Conservation (phyloP, 139 green algal species). For the Micromonas commoda region DNA sequence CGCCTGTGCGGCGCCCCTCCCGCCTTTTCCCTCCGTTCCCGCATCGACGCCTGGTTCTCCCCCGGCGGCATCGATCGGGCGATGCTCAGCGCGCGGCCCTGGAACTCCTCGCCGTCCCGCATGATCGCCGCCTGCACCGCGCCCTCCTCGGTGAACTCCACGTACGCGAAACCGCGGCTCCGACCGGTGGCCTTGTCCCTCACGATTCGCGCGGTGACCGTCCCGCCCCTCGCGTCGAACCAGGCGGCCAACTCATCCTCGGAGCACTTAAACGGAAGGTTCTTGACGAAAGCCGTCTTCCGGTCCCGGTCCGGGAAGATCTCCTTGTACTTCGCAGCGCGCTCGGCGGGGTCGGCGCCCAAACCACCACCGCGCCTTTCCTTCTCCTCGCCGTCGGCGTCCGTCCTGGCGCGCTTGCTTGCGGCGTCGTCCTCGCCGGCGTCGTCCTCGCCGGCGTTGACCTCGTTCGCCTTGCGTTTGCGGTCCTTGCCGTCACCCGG, state of each 20-base stretch:
- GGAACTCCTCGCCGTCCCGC: conserved; percentile 10
- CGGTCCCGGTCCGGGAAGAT: conserved; percentile 11
- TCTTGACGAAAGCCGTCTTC: conserved; percentile 21
- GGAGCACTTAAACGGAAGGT: background rate
- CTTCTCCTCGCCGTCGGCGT: background rate
- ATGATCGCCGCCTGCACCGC: conserved; percentile 9
- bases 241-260: background rate
- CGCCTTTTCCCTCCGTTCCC: background rate
- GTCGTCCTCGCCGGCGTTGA: background rate
- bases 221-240: conserved; percentile 5
- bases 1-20: no score
- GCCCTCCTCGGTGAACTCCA: conserved; percentile 13
- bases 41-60: background rate
- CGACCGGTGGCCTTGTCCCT: conserved; percentile 8
- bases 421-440: background rate
- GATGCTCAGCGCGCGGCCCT: conserved; percentile 7
- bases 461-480: background rate
- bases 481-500: background rate
- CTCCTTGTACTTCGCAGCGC: background rate
- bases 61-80: background rate
- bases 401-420: background rate
- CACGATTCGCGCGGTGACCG: conserved; percentile 6
- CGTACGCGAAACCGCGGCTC: conserved; percentile 17
- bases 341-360: background rate
- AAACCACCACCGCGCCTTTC: background rate